Evolutionary conservation across 306 rosid species (phyloP).

Genomic region (Astragalus membranaceus): DNA sequence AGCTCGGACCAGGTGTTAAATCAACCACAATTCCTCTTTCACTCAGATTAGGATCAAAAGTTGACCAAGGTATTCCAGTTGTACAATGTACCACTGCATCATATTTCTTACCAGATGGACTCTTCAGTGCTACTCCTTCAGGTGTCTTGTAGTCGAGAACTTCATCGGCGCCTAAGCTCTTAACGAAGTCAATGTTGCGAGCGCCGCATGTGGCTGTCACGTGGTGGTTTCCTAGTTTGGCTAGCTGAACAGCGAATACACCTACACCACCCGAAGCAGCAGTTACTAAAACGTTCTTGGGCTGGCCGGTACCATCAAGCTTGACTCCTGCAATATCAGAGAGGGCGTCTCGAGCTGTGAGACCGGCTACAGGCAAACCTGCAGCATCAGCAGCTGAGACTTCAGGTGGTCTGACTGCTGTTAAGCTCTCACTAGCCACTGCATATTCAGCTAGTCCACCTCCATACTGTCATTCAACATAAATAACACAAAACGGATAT

Average conservation of each 20-base stretch:
- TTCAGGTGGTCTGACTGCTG: slow-evolving; percentile 45
- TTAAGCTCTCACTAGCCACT: slow-evolving; percentile 37
- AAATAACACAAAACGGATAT: not conserved
- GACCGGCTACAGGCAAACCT: slow-evolving; percentile 51
- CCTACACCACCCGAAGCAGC: slow-evolving; percentile 65
- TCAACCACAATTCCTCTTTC: slow-evolving; percentile 52
- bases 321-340: slow-evolving; percentile 54
- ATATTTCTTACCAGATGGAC: slow-evolving; percentile 63
- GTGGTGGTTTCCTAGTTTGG: slow-evolving; percentile 51
- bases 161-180: slow-evolving; percentile 67
- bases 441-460: slow-evolving; percentile 66
- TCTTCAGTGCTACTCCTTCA: slow-evolving; percentile 48
- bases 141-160: slow-evolving; percentile 64
- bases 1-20: slow-evolving; percentile 31
- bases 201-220: slow-evolving; percentile 75
- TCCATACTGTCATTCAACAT: slow-evolving; percentile 45
- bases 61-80: slow-evolving; percentile 53
- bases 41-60: slow-evolving; percentile 45
- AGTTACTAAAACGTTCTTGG: slow-evolving; percentile 46
- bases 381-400: slow-evolving; percentile 60
- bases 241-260: slow-evolving; percentile 58
- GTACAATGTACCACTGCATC: slow-evolving; percentile 50
- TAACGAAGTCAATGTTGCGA: slow-evolving; percentile 52
- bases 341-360: slow-evolving; percentile 62
- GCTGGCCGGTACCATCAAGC: slow-evolving; percentile 49